A percentile compares a stretch with the other conserved stretches of the same genome.
phyloP scores from a whole-genome alignment of 2,329 filamentous ascomycete species.

The Ophiostoma tasmaniense region DNA sequence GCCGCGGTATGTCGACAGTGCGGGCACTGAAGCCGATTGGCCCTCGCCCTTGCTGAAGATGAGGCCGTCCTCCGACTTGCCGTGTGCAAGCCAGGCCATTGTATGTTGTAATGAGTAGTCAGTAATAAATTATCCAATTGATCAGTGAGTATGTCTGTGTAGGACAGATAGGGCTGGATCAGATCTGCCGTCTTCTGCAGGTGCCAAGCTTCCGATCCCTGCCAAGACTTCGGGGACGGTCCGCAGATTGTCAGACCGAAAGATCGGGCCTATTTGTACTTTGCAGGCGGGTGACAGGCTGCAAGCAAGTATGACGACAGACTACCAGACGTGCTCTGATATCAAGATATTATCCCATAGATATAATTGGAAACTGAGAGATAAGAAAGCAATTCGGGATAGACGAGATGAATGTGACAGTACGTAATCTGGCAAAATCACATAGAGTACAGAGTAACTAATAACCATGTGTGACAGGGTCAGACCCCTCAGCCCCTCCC shows the following conservation, averaged over 20 bases:
- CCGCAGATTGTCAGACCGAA: neutral
- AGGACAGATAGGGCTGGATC: neutral
- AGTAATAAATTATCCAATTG: neutral
- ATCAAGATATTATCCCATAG: neutral
- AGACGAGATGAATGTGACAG: neutral
- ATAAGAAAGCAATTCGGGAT: neutral
- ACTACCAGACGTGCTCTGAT: neutral
- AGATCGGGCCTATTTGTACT: neutral
- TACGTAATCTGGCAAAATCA: neutral
- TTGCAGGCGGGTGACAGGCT: neutral
- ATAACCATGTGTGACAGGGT: neutral
- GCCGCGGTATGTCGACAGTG: constrained; percentile 30
- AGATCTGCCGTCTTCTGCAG: neutral
- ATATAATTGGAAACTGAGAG: neutral
- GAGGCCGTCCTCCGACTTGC: constrained; percentile 23
- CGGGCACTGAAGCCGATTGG: constrained; percentile 27
- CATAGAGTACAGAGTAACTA: neutral
- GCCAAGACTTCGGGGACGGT: neutral
- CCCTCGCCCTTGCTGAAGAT: constrained; percentile 24
- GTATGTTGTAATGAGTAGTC: neutral
- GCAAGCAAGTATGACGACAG: neutral
- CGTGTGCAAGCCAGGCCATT: constrained; percentile 28
- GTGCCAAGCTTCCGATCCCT: neutral
- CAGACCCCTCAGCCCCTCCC: neutral
- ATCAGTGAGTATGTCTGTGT: too few species aligned